A percentile compares a stretch with the other conserved stretches of the same genome.
These are phyloP conservation scores for Termitomyces sp. DNA, from an alignment of 768 basidiomycete genomes.

Conservation along the genomic window DNA sequence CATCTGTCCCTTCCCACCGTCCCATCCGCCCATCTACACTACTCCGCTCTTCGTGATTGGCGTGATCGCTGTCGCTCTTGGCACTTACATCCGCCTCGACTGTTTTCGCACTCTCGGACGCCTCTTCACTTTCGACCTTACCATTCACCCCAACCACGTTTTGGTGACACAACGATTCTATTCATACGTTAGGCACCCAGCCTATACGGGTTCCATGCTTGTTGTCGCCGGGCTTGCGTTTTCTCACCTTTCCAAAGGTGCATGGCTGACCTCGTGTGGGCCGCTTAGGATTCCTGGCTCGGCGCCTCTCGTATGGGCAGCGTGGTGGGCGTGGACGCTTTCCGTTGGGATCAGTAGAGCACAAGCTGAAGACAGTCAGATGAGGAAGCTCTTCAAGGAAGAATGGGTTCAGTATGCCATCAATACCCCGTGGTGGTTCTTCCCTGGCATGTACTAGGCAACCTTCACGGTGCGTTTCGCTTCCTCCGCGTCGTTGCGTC, in stretches of 20 bases:
- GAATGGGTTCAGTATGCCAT: constrained; percentile 46
- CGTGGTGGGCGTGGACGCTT: constrained; percentile 43
- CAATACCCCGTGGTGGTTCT: constrained; percentile 42
- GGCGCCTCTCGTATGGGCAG: constrained; percentile 25
- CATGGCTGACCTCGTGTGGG: constrained; percentile 35
- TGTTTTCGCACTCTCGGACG: constrained; percentile 44
- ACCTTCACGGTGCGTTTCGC: not conserved
- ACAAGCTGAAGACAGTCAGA: constrained; percentile 44
- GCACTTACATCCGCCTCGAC: constrained; percentile 38
- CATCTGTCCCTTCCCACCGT: constrained; percentile 23
- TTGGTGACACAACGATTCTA: constrained; percentile 44
- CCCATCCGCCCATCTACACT: constrained; percentile 21
- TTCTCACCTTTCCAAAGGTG: constrained; percentile 38
- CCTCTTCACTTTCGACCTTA: constrained; percentile 49
- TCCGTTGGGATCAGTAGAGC: constrained; percentile 42
- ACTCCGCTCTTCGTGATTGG: constrained; percentile 34
- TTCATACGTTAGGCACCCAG: constrained; percentile 44
- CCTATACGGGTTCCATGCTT: constrained; percentile 45
- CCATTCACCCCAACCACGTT: constrained; percentile 38
- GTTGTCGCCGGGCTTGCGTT: constrained; percentile 37
- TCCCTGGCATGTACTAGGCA: constrained; percentile 37
- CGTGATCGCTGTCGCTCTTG: constrained; percentile 29
- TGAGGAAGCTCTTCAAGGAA: constrained; percentile 37
- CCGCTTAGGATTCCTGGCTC: constrained; percentile 22
- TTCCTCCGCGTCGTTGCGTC: not conserved